Evolutionary conservation across 2,329 filamentous ascomycete genomes (phyloP).

Genomic region (Xenoacremonium recifei): DNA sequence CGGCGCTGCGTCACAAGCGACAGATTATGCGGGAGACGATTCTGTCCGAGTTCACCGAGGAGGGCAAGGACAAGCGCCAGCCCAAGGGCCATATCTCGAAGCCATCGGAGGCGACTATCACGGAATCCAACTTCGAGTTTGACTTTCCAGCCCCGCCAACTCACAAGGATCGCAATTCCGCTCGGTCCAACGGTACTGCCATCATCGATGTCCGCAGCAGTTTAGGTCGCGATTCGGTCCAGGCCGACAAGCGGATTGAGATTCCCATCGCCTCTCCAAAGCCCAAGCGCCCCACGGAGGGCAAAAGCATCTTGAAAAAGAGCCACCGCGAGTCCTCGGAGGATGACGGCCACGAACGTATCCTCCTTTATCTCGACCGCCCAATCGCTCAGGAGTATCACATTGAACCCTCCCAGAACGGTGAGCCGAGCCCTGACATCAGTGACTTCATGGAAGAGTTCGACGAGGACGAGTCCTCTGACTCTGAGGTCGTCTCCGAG

Average conservation of each 20-base stretch:
- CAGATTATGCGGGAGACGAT: constrained; percentile 52
- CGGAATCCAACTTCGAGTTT: constrained; percentile 30
- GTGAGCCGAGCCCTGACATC: constrained; percentile 35
- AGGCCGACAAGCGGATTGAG: neutral
- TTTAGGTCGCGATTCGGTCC: neutral
- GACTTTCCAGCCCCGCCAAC: constrained; percentile 35
- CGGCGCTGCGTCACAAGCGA: constrained; percentile 56
- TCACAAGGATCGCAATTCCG: constrained; percentile 23
- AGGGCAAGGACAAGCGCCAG: constrained; percentile 7
- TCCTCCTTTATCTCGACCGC: constrained; percentile 30
- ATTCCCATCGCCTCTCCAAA: neutral
- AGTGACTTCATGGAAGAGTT: constrained; percentile 39
- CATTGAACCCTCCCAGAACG: constrained; percentile 17
- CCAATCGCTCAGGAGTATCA: constrained; percentile 16
- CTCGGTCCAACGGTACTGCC: constrained; percentile 22
- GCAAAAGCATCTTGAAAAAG: constrained; percentile 13
- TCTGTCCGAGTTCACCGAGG: constrained; percentile 42
- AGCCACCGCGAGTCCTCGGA: constrained; percentile 1
- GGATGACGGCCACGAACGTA: constrained; percentile 21
- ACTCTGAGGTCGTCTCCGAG: constrained; percentile 13
- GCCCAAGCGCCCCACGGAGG: constrained; percentile 2
- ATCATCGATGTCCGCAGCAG: constrained; percentile 21
- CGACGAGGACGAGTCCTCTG: constrained; percentile 16
- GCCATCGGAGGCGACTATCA: constrained; percentile 29
- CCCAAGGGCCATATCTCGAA: constrained; percentile 25